A percentile compares a stretch with the other conserved stretches of the same genome.
Evolutionary conservation across 106 monocot genomes (phyloP).

Genomic region (Phalaenopsis aphrodite): DNA sequence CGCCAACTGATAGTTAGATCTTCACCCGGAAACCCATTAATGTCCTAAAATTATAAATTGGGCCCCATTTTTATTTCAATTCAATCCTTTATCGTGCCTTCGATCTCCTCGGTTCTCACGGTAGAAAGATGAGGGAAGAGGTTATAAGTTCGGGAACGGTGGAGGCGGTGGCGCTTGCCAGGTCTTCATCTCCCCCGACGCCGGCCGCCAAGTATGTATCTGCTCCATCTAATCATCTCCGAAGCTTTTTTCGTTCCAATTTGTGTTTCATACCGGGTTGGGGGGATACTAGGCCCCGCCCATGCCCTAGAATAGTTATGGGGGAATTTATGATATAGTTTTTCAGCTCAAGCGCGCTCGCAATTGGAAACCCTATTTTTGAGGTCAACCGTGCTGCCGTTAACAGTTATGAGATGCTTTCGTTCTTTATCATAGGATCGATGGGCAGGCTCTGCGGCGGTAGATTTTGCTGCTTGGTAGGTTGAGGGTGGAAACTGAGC

Average conservation of each 20-base stretch:
- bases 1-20: neutral
- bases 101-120: neutral
- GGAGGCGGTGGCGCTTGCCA: slow-evolving; percentile 24
- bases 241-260: neutral
- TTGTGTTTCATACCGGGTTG: neutral
- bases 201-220: slow-evolving; percentile 33
- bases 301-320: neutral
- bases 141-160: slow-evolving; percentile 45
- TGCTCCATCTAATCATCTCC: neutral
- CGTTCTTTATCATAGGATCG: neutral
- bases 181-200: slow-evolving; percentile 48
- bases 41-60: no score
- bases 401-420: neutral
- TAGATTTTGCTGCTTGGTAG: neutral
- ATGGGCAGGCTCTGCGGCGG: neutral
- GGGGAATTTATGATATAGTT: neutral
- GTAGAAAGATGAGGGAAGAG: slow-evolving; percentile 35
- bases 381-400: neutral
- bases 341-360: neutral
- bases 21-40: no score
- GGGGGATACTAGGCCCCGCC: neutral
- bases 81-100: neutral
- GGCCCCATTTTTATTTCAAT: neutral
- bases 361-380: neutral
- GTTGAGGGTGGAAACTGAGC: neutral